phyloP scores from a whole-genome alignment of 345 rosid genomes.

The Carallia pectinifolia region DNA sequence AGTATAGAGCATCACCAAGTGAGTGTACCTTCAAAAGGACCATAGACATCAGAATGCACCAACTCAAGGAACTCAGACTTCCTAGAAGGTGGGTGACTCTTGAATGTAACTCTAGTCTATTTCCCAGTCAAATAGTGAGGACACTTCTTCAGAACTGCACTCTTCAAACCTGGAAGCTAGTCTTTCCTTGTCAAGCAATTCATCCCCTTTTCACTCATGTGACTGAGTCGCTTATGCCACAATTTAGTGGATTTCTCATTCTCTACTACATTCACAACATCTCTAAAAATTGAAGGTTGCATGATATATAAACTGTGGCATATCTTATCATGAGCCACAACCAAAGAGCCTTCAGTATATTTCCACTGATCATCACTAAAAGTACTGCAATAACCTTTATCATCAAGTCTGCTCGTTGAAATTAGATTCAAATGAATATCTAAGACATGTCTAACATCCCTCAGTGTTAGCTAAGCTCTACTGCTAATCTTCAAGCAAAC shows the following conservation, averaged over 20 bases:
- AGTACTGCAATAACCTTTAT: neutral
- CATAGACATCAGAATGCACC: neutral
- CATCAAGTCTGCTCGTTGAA: neutral
- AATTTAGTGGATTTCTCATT: neutral
- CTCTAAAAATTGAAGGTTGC: neutral
- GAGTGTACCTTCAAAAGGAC: neutral
- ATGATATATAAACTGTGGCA: neutral
- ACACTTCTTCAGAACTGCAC: too few relatives aligned
- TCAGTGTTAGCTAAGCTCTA: too few relatives aligned
- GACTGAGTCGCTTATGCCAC: neutral
- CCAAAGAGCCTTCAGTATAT: neutral
- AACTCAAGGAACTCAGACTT: neutral
- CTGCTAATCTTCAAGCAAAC: too few relatives aligned
- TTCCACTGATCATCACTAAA: neutral
- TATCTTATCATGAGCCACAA: neutral
- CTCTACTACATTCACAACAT: neutral
- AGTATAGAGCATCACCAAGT: too few relatives aligned
- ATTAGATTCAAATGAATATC: too few relatives aligned
- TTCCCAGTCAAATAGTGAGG: neutral
- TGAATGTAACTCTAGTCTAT: neutral
- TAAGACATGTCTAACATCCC: too few relatives aligned
- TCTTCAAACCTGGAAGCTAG: too few relatives aligned
- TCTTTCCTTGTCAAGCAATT: too few relatives aligned
- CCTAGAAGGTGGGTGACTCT: neutral
- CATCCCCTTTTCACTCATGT: too few relatives aligned